These are phyloP conservation scores for Beauveria sp. DNA, from an alignment of 2,329 filamentous ascomycete species.

Conservation along the genomic window DNA sequence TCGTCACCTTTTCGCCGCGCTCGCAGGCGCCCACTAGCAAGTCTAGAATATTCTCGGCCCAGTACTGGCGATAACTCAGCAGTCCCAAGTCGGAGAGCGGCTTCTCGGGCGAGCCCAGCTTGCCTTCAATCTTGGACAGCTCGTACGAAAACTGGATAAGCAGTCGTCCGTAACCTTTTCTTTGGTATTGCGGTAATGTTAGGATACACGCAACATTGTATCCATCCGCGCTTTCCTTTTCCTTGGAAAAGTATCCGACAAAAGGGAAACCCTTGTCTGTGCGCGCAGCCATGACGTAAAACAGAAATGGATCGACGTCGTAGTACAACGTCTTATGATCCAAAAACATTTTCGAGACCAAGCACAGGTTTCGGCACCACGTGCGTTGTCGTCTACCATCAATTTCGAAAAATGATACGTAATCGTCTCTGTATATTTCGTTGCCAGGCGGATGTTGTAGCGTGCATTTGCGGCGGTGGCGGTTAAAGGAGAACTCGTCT, in stretches of 20 bases:
- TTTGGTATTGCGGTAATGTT: conserved; percentile 91
- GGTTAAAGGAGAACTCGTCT: conserved; percentile 70
- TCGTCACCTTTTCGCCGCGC: conserved; percentile 64
- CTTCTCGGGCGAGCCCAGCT: conserved; percentile 93
- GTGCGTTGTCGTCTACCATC: conserved; percentile 89
- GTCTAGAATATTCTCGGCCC: conserved; percentile 91
- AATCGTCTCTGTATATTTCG: conserved; percentile 93
- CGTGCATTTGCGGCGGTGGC: conserved; percentile 85
- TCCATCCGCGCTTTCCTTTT: conserved; percentile 92
- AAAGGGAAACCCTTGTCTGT: conserved; percentile 88
- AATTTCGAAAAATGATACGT: conserved; percentile 94
- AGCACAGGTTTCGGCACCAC: conserved; percentile 92
- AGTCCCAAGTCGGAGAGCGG: conserved; percentile 89
- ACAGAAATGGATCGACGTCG: conserved; percentile 97
- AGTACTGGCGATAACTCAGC: conserved; percentile 92
- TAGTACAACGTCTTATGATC: conserved; percentile 99
- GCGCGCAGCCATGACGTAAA: conserved; percentile 93
- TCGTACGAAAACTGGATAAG: conserved; percentile 98
- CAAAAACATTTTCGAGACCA: conserved; percentile 92
- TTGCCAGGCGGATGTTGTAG: conserved; percentile 91
- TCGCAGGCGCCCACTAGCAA: conserved; percentile 68
- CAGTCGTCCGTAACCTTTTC: conserved; percentile 86
- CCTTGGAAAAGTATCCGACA: conserved; percentile 99
- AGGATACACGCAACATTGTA: conserved; percentile 99
- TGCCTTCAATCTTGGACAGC: conserved; percentile 88